These are phyloP conservation scores for Eutypa lata DNA, from an alignment of 2,329 filamentous ascomycete genomes.

Conservation along the genomic window DNA sequence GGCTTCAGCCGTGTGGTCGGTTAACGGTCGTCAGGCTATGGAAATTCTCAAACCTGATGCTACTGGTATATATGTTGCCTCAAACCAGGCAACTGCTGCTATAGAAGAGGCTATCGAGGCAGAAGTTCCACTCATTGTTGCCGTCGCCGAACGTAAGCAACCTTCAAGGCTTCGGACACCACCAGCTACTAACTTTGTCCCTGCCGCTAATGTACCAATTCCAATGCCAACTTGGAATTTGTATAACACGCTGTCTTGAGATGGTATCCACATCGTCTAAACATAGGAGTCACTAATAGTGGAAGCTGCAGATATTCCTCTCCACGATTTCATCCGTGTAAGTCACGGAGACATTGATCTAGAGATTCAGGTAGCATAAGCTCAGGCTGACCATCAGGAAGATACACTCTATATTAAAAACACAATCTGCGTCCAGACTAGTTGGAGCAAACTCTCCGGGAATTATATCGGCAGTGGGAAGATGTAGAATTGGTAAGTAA, in stretches of 20 bases:
- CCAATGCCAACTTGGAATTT: no score
- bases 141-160: conserved; percentile 59
- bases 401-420: conserved; percentile 66
- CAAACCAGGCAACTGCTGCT: conserved; percentile 67
- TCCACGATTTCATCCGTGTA: conserved; percentile 70
- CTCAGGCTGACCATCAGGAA: conserved; percentile 26
- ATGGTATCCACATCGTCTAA: no score
- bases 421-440: conserved; percentile 65
- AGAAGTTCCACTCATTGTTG: conserved; percentile 71
- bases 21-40: conserved; percentile 52
- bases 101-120: conserved; percentile 79
- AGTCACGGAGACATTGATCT: conserved; percentile 14
- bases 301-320: conserved; percentile 53
- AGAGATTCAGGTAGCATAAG: background rate
- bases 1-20: background rate
- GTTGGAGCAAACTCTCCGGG: conserved; percentile 73
- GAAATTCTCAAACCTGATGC: conserved; percentile 70
- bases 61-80: conserved; percentile 76
- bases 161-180: background rate
- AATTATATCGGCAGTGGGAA: conserved; percentile 68
- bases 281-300: background rate
- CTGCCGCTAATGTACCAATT: background rate
- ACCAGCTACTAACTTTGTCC: background rate
- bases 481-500: conserved; percentile 42
- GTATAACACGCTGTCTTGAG: no score